phyloP scores from a whole-genome alignment of 148 eudicot species.

The Cornus controversa region DNA sequence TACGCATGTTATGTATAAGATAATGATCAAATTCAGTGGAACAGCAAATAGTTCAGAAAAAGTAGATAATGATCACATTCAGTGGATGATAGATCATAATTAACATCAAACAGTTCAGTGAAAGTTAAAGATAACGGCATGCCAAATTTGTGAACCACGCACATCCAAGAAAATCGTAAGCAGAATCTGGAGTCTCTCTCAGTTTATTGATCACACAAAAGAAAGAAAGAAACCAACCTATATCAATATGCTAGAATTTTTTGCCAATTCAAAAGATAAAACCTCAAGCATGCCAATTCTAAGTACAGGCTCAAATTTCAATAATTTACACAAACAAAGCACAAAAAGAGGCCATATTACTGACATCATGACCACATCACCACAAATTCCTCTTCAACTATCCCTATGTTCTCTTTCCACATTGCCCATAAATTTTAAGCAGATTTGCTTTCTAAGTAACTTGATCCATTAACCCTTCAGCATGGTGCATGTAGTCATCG shows the following conservation, averaged over 20 bases:
- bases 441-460: no score
- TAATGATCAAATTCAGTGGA: not conserved
- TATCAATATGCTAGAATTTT: not conserved
- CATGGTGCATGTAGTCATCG: no score
- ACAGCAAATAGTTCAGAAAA: not conserved
- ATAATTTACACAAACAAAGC: not conserved
- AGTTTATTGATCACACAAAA: not conserved
- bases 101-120: not conserved
- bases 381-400: not conserved
- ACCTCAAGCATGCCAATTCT: not conserved
- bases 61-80: not conserved
- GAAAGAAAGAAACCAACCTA: not conserved
- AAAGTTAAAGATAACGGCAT: not conserved
- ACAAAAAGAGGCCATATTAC: not conserved
- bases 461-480: no score
- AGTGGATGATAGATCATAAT: constrained; percentile 1
- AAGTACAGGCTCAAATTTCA: not conserved
- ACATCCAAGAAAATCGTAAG: not conserved
- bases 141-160: not conserved
- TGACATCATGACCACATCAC: not conserved
- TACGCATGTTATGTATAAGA: not conserved
- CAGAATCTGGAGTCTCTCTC: not conserved
- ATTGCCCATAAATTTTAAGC: no score
- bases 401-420: no score
- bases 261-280: no score